Evolutionary conservation across 768 basidiomycete genomes (phyloP).

Genomic region (Tricholoma flavovirens): DNA sequence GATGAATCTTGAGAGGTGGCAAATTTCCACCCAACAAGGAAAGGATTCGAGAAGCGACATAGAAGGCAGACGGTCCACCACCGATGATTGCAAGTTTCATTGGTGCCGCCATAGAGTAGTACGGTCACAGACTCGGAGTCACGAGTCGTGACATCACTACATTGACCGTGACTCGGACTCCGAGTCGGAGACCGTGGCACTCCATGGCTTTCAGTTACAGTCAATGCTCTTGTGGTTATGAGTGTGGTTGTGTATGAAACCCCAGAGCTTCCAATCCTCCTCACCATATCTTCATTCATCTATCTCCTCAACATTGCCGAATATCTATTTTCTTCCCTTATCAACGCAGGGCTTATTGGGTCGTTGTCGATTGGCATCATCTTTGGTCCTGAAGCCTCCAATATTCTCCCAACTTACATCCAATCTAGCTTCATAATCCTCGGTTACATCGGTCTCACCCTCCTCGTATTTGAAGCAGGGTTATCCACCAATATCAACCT

Average conservation of each 20-base stretch:
- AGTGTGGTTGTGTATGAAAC: conserved; percentile 18
- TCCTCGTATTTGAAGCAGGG: conserved; percentile 58
- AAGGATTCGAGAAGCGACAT: conserved; percentile 83
- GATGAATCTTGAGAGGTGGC: conserved; percentile 52
- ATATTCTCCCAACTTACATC: conserved; percentile 35
- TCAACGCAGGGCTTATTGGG: conserved; percentile 45
- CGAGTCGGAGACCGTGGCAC: no score
- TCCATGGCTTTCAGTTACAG: no score
- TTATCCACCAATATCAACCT: conserved; percentile 43
- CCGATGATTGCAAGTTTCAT: conserved; percentile 87
- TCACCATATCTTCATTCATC: conserved; percentile 49
- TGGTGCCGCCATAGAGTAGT: conserved; percentile 1
- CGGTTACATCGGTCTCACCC: conserved; percentile 40
- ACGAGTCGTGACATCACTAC: no score
- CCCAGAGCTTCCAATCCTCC: conserved; percentile 30
- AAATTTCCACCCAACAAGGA: conserved; percentile 36
- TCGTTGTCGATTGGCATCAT: conserved; percentile 52
- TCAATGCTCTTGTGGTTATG: no score
- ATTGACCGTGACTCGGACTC: no score
- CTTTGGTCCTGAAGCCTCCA: conserved; percentile 45
- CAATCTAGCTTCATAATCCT: conserved; percentile 39
- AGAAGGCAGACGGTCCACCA: conserved; percentile 96
- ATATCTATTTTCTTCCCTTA: conserved; percentile 29
- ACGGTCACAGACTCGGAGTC: neutral
- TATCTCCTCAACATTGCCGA: conserved; percentile 47